Percentiles rank a stretch among this genome's conserved stretches.
Evolutionary conservation across 148 eudicot species (phyloP).

Genomic region (Dianthus caryophyllus): DNA sequence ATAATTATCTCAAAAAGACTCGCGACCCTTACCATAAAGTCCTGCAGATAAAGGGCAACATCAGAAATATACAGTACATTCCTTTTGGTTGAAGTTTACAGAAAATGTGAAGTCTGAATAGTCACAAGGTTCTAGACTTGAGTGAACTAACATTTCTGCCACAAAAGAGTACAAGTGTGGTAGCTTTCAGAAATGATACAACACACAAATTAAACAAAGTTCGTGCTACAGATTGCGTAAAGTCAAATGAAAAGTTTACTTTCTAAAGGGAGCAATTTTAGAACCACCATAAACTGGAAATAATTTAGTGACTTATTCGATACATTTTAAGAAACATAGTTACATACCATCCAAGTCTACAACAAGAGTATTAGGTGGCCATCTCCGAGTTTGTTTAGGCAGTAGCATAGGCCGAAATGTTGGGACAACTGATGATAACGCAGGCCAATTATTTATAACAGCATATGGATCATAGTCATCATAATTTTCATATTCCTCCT

Average conservation of each 20-base stretch:
- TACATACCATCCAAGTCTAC: constrained; percentile 88
- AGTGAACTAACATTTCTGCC: constrained; percentile 97
- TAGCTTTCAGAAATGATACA: constrained; percentile 8
- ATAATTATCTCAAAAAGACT: constrained; percentile 81
- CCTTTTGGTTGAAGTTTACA: constrained; percentile 66
- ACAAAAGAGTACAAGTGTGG: constrained; percentile 27
- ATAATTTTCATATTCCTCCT: constrained; percentile 75
- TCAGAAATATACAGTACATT: constrained; percentile 84
- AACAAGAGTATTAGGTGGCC: constrained; percentile 89
- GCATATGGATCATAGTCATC: constrained; percentile 91
- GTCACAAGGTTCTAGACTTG: constrained; percentile 86
- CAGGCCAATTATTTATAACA: constrained; percentile 91
- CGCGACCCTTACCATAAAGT: constrained; percentile 87
- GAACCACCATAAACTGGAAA: too few species aligned
- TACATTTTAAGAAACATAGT: neutral
- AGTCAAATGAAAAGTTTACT: too few species aligned
- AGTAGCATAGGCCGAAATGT: constrained; percentile 70
- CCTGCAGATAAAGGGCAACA: constrained; percentile 88
- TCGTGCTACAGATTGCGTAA: too few species aligned
- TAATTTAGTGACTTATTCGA: neutral
- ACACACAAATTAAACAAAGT: neutral
- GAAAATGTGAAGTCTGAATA: constrained; percentile 91
- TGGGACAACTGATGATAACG: constrained; percentile 78
- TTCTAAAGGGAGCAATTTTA: too few species aligned
- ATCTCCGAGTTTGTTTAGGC: constrained; percentile 94